Conservation (phyloP, 2,329 filamentous ascomycete species). For the Venturia effusa region DNA sequence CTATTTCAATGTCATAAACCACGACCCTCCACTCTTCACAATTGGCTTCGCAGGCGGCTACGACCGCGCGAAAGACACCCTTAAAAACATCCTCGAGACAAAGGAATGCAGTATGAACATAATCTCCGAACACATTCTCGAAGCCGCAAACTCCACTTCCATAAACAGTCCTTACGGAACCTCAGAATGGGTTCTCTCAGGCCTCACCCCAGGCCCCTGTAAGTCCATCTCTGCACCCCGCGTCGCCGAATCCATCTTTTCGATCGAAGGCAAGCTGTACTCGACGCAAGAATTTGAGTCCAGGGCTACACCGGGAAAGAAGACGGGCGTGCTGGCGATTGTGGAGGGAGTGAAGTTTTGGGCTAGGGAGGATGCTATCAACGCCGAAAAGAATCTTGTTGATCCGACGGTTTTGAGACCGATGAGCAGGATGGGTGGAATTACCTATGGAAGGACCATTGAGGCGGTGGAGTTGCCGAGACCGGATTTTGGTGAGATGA, state of each 20-base stretch:
- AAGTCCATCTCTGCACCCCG: conserved; percentile 57
- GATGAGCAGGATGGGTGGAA: conserved; percentile 70
- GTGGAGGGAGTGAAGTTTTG: conserved; percentile 82
- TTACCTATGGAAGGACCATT: conserved; percentile 64
- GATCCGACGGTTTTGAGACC: conserved; percentile 67
- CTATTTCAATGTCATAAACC: conserved; percentile 73
- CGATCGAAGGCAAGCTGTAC: conserved; percentile 70
- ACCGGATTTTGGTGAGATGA: conserved; percentile 36
- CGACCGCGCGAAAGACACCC: conserved; percentile 62
- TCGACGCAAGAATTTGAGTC: conserved; percentile 69
- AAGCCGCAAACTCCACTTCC: conserved; percentile 74
- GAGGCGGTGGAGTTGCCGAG: conserved; percentile 63
- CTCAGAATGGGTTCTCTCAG: conserved; percentile 70
- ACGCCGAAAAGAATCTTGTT: conserved; percentile 62
- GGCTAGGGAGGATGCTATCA: conserved; percentile 79
- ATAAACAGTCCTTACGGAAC: conserved; percentile 68
- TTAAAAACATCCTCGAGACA: conserved; percentile 61
- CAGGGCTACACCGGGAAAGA: conserved; percentile 57
- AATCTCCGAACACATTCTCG: conserved; percentile 71
- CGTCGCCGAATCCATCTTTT: conserved; percentile 73
- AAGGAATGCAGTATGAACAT: conserved; percentile 73
- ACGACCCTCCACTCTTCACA: conserved; percentile 78
- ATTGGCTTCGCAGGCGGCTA: conserved; percentile 48
- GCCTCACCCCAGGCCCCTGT: conserved; percentile 59
- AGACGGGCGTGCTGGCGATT: conserved; percentile 62